Percentiles rank a stretch among this genome's conserved stretches.
Evolutionary conservation across 306 rosid species (phyloP).

Genomic region (Psophocarpus tetragonolobus): DNA sequence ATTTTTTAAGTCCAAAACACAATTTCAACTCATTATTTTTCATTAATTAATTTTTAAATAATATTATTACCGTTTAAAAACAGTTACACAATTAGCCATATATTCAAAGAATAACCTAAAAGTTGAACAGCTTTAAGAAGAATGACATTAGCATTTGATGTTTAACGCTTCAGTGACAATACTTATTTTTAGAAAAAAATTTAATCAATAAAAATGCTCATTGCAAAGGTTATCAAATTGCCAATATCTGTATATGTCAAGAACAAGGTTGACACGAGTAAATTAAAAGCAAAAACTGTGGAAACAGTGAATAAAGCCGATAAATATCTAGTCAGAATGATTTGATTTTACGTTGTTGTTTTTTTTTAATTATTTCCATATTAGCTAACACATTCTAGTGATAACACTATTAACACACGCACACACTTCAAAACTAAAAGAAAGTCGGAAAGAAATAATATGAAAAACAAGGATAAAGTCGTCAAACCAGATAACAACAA

Average conservation of each 20-base stretch:
- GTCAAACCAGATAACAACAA: slow-evolving; percentile 29
- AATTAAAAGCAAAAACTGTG: not conserved
- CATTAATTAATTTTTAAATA: not conserved
- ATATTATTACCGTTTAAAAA: not conserved
- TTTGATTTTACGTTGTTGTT: not conserved
- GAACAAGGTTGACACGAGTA: not conserved
- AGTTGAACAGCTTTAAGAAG: not conserved
- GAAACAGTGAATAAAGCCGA: not conserved
- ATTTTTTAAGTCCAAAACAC: no score
- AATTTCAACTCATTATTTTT: no score
- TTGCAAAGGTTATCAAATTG: not conserved
- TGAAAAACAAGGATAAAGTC: slow-evolving; percentile 9
- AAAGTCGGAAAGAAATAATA: not conserved
- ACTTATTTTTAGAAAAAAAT: no score
- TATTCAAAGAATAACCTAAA: not conserved
- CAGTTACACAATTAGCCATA: not conserved
- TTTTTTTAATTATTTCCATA: not conserved
- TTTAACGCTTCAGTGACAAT: not conserved
- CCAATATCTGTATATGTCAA: not conserved
- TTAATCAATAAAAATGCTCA: not conserved
- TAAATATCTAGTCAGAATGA: not conserved
- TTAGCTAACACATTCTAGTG: not conserved
- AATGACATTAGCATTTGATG: not conserved
- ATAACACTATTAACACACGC: not conserved
- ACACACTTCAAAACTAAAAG: not conserved